These are phyloP conservation scores for Dioscorea zingiberensis DNA, from an alignment of 106 monocot species.

Conservation along the genomic window DNA sequence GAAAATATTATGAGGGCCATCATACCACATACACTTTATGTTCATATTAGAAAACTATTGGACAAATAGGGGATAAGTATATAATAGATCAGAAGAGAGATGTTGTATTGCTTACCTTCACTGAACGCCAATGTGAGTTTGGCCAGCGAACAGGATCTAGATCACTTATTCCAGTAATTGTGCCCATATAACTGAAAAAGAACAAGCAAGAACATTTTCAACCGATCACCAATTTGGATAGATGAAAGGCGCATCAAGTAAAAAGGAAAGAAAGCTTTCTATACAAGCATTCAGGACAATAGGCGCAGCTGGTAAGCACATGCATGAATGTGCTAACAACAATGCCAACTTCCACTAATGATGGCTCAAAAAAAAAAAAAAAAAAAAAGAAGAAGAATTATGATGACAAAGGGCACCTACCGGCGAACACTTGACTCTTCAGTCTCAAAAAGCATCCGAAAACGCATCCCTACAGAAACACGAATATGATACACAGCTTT, in stretches of 20 bases:
- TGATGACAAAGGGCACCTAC: constrained; percentile 14
- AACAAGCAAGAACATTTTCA: not conserved
- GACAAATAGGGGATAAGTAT: too few relatives aligned
- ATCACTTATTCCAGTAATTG: constrained; percentile 86
- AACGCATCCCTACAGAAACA: constrained; percentile 89
- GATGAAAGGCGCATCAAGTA: too few relatives aligned
- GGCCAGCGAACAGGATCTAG: constrained; percentile 77
- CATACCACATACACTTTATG: too few relatives aligned
- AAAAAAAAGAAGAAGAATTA: too few relatives aligned
- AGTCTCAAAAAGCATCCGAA: constrained; percentile 91
- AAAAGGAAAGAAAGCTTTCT: not conserved
- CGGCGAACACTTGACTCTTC: constrained; percentile 91
- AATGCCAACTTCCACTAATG: not conserved
- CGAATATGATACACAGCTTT: constrained; percentile 78
- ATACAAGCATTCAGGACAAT: too few relatives aligned
- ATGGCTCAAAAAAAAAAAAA: not conserved
- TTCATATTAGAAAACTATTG: too few relatives aligned
- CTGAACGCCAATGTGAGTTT: constrained; percentile 96
- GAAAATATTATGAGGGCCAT: too few relatives aligned
- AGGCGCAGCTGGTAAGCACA: too few relatives aligned
- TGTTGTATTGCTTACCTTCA: constrained; percentile 43
- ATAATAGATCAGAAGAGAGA: too few relatives aligned
- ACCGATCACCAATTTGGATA: not conserved
- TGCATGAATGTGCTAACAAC: too few relatives aligned
- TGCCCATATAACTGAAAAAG: constrained; percentile 84